Evolutionary conservation across 2,329 filamentous ascomycete species (phyloP).

Genomic region (Curvularia sp.): DNA sequence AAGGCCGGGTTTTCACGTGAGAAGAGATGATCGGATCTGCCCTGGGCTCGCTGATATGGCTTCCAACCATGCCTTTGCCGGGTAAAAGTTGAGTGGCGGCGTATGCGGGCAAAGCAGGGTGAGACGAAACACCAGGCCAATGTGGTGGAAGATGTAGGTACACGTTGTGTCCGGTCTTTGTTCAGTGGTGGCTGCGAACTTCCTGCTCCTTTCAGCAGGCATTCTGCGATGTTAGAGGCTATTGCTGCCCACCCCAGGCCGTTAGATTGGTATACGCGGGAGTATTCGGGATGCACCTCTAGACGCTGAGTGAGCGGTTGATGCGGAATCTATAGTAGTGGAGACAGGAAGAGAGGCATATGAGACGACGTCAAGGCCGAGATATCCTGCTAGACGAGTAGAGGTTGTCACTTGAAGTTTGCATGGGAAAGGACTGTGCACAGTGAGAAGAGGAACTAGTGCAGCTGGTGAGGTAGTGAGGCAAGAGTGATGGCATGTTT

Average conservation of each 20-base stretch:
- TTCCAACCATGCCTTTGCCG: conserved; percentile 39
- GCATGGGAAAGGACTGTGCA: conserved; percentile 21
- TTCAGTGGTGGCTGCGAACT: conserved; percentile 35
- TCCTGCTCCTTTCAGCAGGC: conserved; percentile 48
- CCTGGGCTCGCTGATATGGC: conserved; percentile 35
- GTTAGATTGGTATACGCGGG: conserved; percentile 32
- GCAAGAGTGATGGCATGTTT: conserved; percentile 10
- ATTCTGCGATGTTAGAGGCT: conserved; percentile 40
- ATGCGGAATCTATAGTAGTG: conserved; percentile 46
- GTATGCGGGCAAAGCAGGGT: conserved; percentile 19
- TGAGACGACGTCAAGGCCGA: conserved; percentile 51
- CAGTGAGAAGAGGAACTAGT: conserved; percentile 7
- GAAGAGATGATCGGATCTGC: conserved; percentile 34
- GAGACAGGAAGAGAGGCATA: conserved; percentile 49
- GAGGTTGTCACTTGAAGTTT: conserved; percentile 37
- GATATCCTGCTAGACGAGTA: conserved; percentile 41
- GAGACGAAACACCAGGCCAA: conserved; percentile 21
- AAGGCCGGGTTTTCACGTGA: conserved; percentile 52
- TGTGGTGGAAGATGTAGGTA: conserved; percentile 28
- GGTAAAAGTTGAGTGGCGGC: conserved; percentile 19
- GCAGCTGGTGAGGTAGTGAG: conserved; percentile 4
- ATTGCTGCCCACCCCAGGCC: conserved; percentile 38
- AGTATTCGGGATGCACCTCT: not conserved
- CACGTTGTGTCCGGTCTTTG: conserved; percentile 25
- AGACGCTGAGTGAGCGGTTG: not conserved